A percentile compares a stretch with the other conserved stretches of the same genome.
phyloP scores from a whole-genome alignment of 164 flowering plant species.

The Vitis amurensis region DNA sequence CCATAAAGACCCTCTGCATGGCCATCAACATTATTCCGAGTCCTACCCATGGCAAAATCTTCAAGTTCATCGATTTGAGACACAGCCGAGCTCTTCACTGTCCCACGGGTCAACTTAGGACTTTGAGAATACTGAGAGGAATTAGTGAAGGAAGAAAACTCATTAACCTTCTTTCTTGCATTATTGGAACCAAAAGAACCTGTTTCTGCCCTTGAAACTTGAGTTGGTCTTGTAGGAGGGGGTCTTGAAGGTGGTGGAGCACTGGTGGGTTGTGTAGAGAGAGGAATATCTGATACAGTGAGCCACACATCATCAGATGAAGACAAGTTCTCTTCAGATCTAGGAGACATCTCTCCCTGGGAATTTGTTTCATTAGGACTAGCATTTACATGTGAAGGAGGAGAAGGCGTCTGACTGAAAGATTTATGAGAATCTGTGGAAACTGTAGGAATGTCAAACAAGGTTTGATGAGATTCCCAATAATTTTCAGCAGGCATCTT shows the following conservation, averaged over 20 bases:
- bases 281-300: constrained; percentile 85
- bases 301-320: constrained; percentile 77
- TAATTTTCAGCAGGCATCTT: constrained; percentile 37
- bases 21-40: constrained; percentile 38
- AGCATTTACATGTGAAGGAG: constrained; percentile 36
- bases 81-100: constrained; percentile 35
- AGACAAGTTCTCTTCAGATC: constrained; percentile 45
- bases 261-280: constrained; percentile 84
- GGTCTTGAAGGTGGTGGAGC: constrained; percentile 99
- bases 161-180: constrained; percentile 51
- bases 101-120: constrained; percentile 38
- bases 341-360: constrained; percentile 38
- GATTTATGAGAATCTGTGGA: constrained; percentile 42
- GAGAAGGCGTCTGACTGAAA: constrained; percentile 33
- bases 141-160: constrained; percentile 38
- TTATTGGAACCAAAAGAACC: constrained; percentile 35
- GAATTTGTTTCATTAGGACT: constrained; percentile 34
- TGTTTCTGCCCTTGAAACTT: constrained; percentile 36
- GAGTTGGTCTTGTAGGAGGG: constrained; percentile 76
- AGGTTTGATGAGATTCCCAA: constrained; percentile 43
- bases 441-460: constrained; percentile 53
- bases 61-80: constrained; percentile 77
- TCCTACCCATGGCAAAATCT: constrained; percentile 70
- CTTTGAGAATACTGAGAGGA: constrained; percentile 39
- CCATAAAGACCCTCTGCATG: constrained; percentile 41